Percentiles rank a stretch among this genome's conserved stretches.
Evolutionary conservation across 164 flowering plant genomes (phyloP).

Genomic region (Tetrastigma voinierianum): DNA sequence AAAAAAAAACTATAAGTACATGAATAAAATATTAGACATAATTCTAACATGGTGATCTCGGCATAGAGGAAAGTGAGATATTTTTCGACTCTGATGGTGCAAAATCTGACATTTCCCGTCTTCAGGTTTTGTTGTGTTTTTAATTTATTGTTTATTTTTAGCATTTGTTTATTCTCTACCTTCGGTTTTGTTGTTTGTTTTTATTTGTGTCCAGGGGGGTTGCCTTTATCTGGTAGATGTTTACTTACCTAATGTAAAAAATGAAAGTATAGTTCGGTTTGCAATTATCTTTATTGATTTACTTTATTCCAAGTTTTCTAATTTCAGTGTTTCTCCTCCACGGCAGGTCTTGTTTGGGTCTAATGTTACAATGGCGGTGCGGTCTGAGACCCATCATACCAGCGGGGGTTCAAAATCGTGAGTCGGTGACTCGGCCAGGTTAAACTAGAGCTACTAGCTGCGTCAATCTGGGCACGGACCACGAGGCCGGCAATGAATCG

Average conservation of each 20-base stretch:
- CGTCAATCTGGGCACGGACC: no score
- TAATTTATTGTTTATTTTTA: no score
- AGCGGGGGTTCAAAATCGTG: slow-evolving; percentile 69
- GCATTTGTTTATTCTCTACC: background rate
- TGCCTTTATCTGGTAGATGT: background rate
- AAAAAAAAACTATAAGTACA: no score
- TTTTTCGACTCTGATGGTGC: slow-evolving; percentile 99
- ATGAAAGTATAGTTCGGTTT: background rate
- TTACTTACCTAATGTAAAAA: background rate
- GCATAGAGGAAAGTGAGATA: slow-evolving; percentile 72
- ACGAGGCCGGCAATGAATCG: no score
- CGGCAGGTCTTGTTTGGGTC: slow-evolving; percentile 82
- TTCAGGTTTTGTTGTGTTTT: slow-evolving; percentile 60
- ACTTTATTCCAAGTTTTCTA: background rate
- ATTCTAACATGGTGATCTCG: slow-evolving; percentile 59
- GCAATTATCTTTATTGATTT: background rate
- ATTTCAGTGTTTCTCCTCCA: slow-evolving; percentile 1
- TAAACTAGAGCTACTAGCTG: no score
- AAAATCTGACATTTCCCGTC: slow-evolving; percentile 93
- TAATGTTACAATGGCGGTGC: slow-evolving; percentile 78
- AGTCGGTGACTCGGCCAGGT: no score
- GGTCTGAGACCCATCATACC: slow-evolving; percentile 97
- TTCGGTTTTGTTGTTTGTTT: background rate
- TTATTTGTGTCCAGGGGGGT: background rate
- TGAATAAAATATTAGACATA: no score